These are phyloP conservation scores for Thecaphora frezii DNA, from an alignment of 1,284 basidiomycete genomes.

Conservation along the genomic window DNA sequence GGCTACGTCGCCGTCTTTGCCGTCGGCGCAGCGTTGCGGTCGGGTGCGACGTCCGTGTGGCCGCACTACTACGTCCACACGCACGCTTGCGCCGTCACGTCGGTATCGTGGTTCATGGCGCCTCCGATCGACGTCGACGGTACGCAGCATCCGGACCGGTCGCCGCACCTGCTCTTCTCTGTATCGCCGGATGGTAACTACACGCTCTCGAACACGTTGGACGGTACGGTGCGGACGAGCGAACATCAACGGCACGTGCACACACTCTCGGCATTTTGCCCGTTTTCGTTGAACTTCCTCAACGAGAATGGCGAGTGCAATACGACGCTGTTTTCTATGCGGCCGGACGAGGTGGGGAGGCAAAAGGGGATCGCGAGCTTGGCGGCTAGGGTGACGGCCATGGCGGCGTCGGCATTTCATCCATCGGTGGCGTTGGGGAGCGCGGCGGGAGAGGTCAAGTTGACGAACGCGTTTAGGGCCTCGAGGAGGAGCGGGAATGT, in stretches of 20 bases:
- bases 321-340: conserved; percentile 16
- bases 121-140: conserved; percentile 13
- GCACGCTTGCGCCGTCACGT: conserved; percentile 17
- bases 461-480: conserved; percentile 14
- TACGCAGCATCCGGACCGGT: not conserved
- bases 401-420: conserved; percentile 6
- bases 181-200: conserved; percentile 17
- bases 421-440: conserved; percentile 18
- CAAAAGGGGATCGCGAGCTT: conserved; percentile 4
- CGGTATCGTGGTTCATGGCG: conserved; percentile 15
- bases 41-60: not conserved
- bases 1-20: conserved; percentile 32
- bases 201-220: not conserved
- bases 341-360: not conserved
- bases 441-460: conserved; percentile 24
- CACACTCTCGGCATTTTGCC: conserved; percentile 9
- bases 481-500: conserved; percentile 1
- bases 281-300: conserved; percentile 1
- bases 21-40: conserved; percentile 3
- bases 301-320: conserved; percentile 5
- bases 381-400: conserved; percentile 3
- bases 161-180: conserved; percentile 10
- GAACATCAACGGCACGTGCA: conserved; percentile 15
- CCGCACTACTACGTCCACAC: conserved; percentile 14
- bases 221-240: not conserved